Evolutionary conservation across 2,329 filamentous ascomycete genomes (phyloP), one percentile per base, ranked within the genome.

Genomic region (Orbilia oligospora): DNA sequence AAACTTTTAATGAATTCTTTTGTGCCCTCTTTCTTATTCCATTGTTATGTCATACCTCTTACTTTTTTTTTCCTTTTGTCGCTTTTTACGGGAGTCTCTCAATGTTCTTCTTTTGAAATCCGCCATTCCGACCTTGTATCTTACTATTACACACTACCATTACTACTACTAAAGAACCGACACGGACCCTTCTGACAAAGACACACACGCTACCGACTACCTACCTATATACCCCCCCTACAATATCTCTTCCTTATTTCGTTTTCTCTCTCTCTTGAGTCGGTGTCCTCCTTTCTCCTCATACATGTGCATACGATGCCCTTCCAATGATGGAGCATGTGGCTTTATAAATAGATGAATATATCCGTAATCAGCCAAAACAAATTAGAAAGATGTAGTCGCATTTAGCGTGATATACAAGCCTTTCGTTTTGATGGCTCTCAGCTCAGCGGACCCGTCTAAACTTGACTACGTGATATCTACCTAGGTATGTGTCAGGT

Each of bases 11-110:
- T 78, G 63, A 77, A 53, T 33, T 61, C 22, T 71, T 30, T 58
- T 24, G 8, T 44, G 38, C 24, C 33, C 44, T 46, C 44, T 66
- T 18, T 71, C 56, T 46, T 48, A 30, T 53, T 44, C 55, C 51
- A 49, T 71, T 48, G 12, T 24, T 36, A 22, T 46, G 38, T 63
- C 30, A 49, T 27, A 53, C 12, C 38, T 41, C 38, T 41, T 20
- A 18, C 18, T 46, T 20, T 46, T 46, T 46, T 33, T 22, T 51
- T 55, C 58, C 49, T 38, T 67, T 53, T 65, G 67, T 61, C 41
- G 48, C 55, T 63, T 77, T 46, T 78, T 72, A 68, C 68, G 75
- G 75, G 75, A 72, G 75, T 78, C 75, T 66, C 44, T 67, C 33
- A 55, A 68, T 72, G 75, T 78, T 71, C 75, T 58, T 63, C 55